Evolutionary conservation across 805 yeast genomes (phyloP).

Genomic region (Yamadazyma ubonensis): DNA sequence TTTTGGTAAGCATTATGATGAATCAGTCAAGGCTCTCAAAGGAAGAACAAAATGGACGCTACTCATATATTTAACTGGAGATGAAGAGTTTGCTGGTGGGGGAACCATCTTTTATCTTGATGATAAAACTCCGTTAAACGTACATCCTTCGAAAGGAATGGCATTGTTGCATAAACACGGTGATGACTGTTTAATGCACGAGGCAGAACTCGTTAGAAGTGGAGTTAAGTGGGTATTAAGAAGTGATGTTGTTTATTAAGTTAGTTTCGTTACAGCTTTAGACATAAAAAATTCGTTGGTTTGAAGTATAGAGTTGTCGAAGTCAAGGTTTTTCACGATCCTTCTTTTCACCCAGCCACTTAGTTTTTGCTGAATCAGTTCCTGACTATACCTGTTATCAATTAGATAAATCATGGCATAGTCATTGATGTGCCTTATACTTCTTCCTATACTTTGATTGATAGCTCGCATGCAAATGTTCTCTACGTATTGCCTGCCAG

Average conservation of each 20-base stretch:
- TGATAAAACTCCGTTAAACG: conserved; percentile 26
- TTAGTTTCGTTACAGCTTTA: conserved; percentile 12
- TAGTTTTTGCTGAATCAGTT: conserved; percentile 53
- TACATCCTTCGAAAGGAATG: conserved; percentile 54
- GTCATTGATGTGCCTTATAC: conserved; percentile 81
- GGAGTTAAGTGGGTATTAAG: conserved; percentile 66
- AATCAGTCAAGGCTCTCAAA: conserved; percentile 40
- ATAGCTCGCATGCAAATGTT: conserved; percentile 88
- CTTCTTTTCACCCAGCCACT: conserved; percentile 68
- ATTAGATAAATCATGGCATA: conserved; percentile 72
- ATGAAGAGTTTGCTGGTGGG: conserved; percentile 56
- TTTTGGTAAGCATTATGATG: conserved; percentile 63
- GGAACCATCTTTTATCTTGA: conserved; percentile 52
- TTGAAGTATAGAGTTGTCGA: conserved; percentile 19
- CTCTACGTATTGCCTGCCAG: conserved; percentile 64
- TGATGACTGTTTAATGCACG: conserved; percentile 60
- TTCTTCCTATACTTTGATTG: conserved; percentile 89
- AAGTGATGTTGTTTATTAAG: conserved; percentile 48
- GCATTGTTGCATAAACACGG: conserved; percentile 67
- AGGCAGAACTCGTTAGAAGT: conserved; percentile 48
- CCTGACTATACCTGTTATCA: conserved; percentile 57
- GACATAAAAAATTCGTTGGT: conserved; percentile 29
- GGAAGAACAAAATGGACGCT: conserved; percentile 61
- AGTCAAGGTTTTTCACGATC: conserved; percentile 11
- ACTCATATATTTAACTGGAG: conserved; percentile 56